Evolutionary conservation across 352 stramenopile genomes (phyloP).

Genomic region (Pythium volutum): DNA sequence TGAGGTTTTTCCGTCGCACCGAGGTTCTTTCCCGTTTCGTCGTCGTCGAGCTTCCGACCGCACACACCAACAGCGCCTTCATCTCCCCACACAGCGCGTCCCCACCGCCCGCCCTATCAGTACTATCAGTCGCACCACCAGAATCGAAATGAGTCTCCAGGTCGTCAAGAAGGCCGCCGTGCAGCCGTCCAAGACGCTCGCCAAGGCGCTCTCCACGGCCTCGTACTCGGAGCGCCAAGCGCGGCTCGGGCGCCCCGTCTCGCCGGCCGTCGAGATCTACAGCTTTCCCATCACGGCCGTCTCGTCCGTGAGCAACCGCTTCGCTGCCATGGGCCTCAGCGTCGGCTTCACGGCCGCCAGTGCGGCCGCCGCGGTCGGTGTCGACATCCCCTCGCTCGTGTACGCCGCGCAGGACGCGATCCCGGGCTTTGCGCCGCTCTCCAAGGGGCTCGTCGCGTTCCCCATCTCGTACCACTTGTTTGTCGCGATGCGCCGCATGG

Average conservation of each 20-base stretch:
- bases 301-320: constrained; percentile 89
- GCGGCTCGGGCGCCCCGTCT: constrained; percentile 79
- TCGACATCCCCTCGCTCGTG: constrained; percentile 64
- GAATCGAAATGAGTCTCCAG: constrained; percentile 28
- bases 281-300: constrained; percentile 86
- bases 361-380: constrained; percentile 52
- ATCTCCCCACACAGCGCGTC: too few species aligned
- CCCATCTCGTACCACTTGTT: constrained; percentile 91
- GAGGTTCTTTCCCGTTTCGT: too few species aligned
- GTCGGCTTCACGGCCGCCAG: constrained; percentile 62
- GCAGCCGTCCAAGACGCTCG: constrained; percentile 26
- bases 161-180: constrained; percentile 20
- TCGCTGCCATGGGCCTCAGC: constrained; percentile 77
- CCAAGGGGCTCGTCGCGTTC: constrained; percentile 90
- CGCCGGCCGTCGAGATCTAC: constrained; percentile 92
- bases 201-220: constrained; percentile 31
- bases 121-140: constrained; percentile 22
- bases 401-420: constrained; percentile 37
- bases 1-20: too few species aligned
- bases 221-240: constrained; percentile 80
- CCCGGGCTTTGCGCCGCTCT: constrained; percentile 37
- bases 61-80: too few species aligned
- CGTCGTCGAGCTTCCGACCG: too few species aligned
- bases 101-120: too few species aligned
- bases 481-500: constrained; percentile 73